These are phyloP conservation scores for Sclerotinia subarctica DNA, from an alignment of 2,329 filamentous ascomycete species.

Conservation along the genomic window DNA sequence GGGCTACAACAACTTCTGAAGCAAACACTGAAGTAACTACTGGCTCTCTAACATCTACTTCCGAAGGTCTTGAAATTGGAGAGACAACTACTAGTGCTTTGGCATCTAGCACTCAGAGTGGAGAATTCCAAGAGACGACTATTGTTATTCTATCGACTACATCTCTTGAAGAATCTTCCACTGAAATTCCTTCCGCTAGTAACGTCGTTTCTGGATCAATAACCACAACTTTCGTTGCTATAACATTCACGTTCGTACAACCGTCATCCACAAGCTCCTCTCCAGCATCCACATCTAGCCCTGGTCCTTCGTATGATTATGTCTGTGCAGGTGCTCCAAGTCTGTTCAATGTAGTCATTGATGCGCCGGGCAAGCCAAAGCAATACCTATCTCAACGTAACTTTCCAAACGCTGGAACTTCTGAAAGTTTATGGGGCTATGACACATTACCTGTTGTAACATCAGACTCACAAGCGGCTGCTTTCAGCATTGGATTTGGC, in stretches of 20 bases:
- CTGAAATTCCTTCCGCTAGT: not conserved
- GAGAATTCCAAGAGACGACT: not conserved
- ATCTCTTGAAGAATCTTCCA: not conserved
- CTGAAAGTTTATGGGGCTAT: conserved; percentile 20
- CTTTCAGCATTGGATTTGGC: conserved; percentile 13
- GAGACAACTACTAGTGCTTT: not conserved
- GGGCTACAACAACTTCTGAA: not conserved
- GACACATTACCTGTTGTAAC: conserved; percentile 21
- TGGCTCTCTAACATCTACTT: not conserved
- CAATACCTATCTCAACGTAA: conserved; percentile 23
- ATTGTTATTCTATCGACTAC: not conserved
- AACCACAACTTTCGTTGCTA: not conserved
- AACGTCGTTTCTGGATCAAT: not conserved
- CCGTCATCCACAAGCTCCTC: conserved; percentile 11
- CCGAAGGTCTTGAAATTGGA: not conserved
- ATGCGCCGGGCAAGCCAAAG: conserved; percentile 19
- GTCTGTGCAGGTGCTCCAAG: conserved; percentile 17
- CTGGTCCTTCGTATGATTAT: conserved; percentile 12
- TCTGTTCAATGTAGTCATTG: conserved; percentile 21
- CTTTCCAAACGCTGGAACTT: conserved; percentile 15
- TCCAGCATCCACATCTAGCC: not conserved
- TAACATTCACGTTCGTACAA: not conserved
- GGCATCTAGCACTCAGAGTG: not conserved
- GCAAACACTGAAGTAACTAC: not conserved
- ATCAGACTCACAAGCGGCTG: conserved; percentile 14